phyloP scores from a whole-genome alignment of 1,284 basidiomycete species.

The Cutaneotrichosporon sp. region DNA sequence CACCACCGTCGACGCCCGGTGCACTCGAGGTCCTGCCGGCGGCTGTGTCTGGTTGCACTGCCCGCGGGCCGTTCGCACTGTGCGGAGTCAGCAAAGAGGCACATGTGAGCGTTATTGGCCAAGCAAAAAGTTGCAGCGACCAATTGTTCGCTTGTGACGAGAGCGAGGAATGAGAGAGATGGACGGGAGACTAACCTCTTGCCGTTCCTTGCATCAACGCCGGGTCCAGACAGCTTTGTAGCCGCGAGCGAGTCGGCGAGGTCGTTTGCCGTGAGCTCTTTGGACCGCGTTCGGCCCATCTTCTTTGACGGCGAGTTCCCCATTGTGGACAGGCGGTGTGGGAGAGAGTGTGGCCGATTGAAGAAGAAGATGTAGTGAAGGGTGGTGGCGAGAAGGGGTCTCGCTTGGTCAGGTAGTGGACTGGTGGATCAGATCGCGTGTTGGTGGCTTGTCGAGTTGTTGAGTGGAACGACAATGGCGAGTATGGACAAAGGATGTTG shows the following conservation, averaged over 20 bases:
- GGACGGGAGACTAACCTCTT: constrained; percentile 17
- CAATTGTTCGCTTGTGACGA: not conserved
- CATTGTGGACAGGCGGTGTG: constrained; percentile 36
- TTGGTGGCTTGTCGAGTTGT: not conserved
- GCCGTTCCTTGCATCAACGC: constrained; percentile 15
- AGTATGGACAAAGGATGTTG: not conserved
- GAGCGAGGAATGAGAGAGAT: not conserved
- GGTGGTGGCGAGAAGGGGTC: not conserved
- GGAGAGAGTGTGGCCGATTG: not conserved
- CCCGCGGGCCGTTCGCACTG: constrained; percentile 3
- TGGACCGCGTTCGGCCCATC: constrained; percentile 54
- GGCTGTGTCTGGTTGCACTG: constrained; percentile 2
- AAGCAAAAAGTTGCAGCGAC: not conserved
- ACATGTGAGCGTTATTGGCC: not conserved
- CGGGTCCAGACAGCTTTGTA: constrained; percentile 30
- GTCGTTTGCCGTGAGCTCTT: constrained; percentile 50
- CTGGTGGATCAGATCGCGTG: not conserved
- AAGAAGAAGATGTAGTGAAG: not conserved
- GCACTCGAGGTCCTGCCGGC: constrained; percentile 9
- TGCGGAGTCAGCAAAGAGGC: constrained; percentile 1
- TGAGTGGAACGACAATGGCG: not conserved
- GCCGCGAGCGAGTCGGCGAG: constrained; percentile 44
- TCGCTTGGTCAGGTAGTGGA: not conserved
- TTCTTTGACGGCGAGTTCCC: constrained; percentile 54
- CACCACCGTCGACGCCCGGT: constrained; percentile 2